Evolutionary conservation across 805 yeast genomes (phyloP).

Genomic region (Metschnikowia vanudenii): DNA sequence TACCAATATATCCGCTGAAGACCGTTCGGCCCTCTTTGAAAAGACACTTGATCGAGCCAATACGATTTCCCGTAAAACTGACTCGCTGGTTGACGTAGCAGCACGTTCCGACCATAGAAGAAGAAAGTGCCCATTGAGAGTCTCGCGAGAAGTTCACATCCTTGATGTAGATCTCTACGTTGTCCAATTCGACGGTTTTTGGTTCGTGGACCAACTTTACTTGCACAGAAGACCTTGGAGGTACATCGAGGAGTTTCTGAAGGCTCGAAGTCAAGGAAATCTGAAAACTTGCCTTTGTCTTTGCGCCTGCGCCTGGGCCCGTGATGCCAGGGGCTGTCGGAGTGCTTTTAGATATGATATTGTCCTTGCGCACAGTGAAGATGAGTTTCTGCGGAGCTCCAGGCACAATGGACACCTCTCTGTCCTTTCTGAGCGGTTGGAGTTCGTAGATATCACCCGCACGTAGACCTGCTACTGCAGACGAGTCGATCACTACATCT

Average conservation of each 20-base stretch:
- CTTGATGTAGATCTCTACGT: slow-evolving; percentile 75
- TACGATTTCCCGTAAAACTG: slow-evolving; percentile 56
- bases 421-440: slow-evolving; percentile 36
- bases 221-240: slow-evolving; percentile 64
- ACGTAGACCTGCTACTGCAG: slow-evolving; percentile 57
- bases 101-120: slow-evolving; percentile 59
- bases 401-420: background rate
- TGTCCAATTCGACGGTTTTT: slow-evolving; percentile 65
- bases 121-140: slow-evolving; percentile 86
- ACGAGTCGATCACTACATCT: slow-evolving; percentile 61
- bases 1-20: slow-evolving; percentile 75
- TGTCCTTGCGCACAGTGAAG: slow-evolving; percentile 13
- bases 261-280: slow-evolving; percentile 62
- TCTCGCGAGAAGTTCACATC: slow-evolving; percentile 84
- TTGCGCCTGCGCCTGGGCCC: slow-evolving; percentile 2
- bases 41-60: slow-evolving; percentile 63
- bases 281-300: slow-evolving; percentile 31
- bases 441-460: slow-evolving; percentile 80
- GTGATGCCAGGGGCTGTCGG: slow-evolving; percentile 2
- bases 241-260: slow-evolving; percentile 58
- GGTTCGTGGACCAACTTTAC: slow-evolving; percentile 46
- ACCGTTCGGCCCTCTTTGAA: slow-evolving; percentile 65
- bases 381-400: slow-evolving; percentile 12
- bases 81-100: slow-evolving; percentile 65
- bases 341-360: slow-evolving; percentile 12